These are phyloP conservation scores for Candida buenavistaensis DNA, from an alignment of 1,139 yeast genomes.

Conservation along the genomic window DNA sequence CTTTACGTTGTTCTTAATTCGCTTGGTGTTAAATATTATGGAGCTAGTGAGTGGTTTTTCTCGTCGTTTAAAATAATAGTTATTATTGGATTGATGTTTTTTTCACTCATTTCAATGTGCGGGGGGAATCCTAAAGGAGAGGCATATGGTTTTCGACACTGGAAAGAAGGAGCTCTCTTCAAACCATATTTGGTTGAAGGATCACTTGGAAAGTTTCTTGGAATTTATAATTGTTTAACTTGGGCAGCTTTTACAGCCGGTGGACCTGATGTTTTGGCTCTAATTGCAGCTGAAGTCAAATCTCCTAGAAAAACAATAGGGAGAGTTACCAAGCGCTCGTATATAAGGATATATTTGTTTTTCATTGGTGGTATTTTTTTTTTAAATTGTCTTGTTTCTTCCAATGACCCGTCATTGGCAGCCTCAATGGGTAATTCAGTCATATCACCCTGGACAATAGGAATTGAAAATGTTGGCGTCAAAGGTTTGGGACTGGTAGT, in stretches of 20 bases:
- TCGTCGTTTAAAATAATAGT: conserved; percentile 40
- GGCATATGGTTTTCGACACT: conserved; percentile 40
- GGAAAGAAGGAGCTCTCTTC: conserved; percentile 37
- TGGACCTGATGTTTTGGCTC: conserved; percentile 41
- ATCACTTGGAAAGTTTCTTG: conserved; percentile 36
- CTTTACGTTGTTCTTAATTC: conserved; percentile 31
- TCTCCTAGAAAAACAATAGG: conserved; percentile 35
- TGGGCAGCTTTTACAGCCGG: conserved; percentile 45
- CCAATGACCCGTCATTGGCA: conserved; percentile 30
- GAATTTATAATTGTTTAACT: conserved; percentile 34
- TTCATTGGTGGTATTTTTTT: conserved; percentile 41
- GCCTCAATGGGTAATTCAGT: conserved; percentile 28
- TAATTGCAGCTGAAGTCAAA: conserved; percentile 34
- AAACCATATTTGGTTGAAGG: conserved; percentile 33
- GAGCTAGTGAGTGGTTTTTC: conserved; percentile 39
- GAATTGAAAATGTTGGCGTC: conserved; percentile 36
- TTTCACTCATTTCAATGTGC: conserved; percentile 39
- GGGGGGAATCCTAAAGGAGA: conserved; percentile 38
- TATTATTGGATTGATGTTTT: conserved; percentile 41
- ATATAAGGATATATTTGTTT: conserved; percentile 27
- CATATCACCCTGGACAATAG: conserved; percentile 43
- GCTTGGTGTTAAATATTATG: conserved; percentile 40
- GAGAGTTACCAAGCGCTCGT: conserved; percentile 35
- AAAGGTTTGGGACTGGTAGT: conserved; percentile 36
- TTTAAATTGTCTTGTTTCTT: conserved; percentile 35